Evolutionary conservation across 148 eudicot species (phyloP).

Genomic region (Chenopodium suecicum): DNA sequence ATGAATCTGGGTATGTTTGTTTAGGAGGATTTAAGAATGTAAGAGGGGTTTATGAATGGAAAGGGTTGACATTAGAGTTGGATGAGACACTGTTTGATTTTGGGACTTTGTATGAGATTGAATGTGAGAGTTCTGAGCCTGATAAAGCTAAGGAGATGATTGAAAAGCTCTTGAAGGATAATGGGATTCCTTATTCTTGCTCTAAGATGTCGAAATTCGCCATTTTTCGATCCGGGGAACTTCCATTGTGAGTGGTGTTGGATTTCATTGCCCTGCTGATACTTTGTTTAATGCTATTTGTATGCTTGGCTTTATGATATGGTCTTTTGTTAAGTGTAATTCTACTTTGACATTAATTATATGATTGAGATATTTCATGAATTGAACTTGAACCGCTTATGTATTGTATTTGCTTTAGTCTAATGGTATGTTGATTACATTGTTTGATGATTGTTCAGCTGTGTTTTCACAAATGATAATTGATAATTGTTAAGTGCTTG

Average conservation of each 20-base stretch:
- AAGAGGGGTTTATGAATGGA: conserved; percentile 80
- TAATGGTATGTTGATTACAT: not conserved
- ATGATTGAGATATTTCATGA: conserved; percentile 1
- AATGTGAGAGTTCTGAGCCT: conserved; percentile 81
- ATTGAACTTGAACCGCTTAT: not conserved
- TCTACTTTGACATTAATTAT: not conserved
- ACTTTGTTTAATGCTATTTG: not conserved
- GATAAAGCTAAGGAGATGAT: conserved; percentile 66
- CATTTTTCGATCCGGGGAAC: conserved; percentile 55
- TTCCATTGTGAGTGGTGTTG: conserved; percentile 52
- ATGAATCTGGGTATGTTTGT: conserved; percentile 50
- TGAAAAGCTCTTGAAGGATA: conserved; percentile 59
- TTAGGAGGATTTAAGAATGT: conserved; percentile 85
- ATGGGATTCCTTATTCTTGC: conserved; percentile 60
- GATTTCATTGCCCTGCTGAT: not conserved
- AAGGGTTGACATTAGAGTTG: conserved; percentile 65
- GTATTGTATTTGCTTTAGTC: not conserved
- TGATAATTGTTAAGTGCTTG: not conserved
- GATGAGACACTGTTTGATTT: conserved; percentile 77
- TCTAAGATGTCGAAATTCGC: conserved; percentile 75
- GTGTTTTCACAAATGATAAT: not conserved
- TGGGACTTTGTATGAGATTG: conserved; percentile 79
- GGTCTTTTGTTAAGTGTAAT: not conserved
- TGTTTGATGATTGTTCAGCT: not conserved
- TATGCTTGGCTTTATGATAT: not conserved